Base-by-base conservation (phyloP, 2,329 filamentous ascomycete species). In the Fonsecaea nubica region DNA sequence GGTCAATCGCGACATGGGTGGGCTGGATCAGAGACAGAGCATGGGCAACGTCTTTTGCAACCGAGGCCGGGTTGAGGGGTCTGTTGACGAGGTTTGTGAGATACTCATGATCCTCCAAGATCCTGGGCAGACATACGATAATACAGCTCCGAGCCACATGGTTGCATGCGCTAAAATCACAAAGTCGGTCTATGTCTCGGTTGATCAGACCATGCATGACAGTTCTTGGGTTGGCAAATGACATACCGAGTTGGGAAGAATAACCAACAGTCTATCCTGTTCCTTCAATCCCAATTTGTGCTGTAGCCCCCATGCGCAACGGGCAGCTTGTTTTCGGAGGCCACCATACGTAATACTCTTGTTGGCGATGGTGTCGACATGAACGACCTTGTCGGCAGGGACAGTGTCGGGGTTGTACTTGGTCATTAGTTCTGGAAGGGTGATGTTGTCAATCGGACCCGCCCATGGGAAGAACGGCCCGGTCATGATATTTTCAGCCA, bases 141-240 rank as follows among this genome's bases (percentile, higher is more conserved):
- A 74, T 40, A 73, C 55, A 18, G 70, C 71, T 48, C 73, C 74
- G 3, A 70, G 52, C 74, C 74, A 75, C 63, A 72, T 70, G 4
- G 72, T 74, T 40, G 74, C 69, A 70, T 75, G 74, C 48, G 72
- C 71, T 12, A 75, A 65, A 61, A 71, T 54, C 25, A 74, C 66
- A 62, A 74, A 75, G 15, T 73, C 74, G 63, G 71, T 74, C 71
- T 64, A 40, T 18, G 12, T 13, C 18, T 35, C 35, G 15, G 33
- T 58, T 25, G 53, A 54, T 58, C 25, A 30, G 52, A 58, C 30
- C 15, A n/a, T 13, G 13, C 32, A 8, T 4, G 45, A 48, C n/a
- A 32, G 12, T 25, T 6, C 38, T 32, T 42, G 18, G 21, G 10
- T 25, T 30, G 15, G 6, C 18, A 13, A n/a, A 8, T n/a, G 4